Conservation (phyloP, 257 asterid genomes). For the Henckelia pumila region DNA sequence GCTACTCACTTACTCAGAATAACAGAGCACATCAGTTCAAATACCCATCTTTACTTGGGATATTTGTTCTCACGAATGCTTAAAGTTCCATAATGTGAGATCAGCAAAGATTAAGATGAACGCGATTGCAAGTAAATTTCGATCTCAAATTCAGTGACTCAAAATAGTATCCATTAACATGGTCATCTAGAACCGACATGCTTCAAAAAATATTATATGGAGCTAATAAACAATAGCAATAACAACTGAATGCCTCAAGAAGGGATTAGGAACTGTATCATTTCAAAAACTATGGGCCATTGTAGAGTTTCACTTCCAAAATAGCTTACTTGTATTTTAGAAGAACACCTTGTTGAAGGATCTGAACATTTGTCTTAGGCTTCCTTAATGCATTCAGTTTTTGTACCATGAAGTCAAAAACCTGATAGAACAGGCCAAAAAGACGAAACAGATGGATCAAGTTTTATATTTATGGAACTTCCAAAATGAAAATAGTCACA, state of each 20-base stretch:
- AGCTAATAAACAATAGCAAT: background rate
- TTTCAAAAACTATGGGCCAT: background rate
- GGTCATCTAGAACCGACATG: background rate
- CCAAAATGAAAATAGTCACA: constrained; percentile 7
- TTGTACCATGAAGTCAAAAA: constrained; percentile 88
- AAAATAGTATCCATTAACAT: background rate
- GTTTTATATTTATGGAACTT: constrained; percentile 18
- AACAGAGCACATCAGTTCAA: background rate
- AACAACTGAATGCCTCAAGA: background rate
- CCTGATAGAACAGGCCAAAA: constrained; percentile 44
- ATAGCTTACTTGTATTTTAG: constrained; percentile 87
- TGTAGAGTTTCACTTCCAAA: constrained; percentile 15
- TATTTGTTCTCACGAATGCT: background rate
- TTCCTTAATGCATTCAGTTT: constrained; percentile 92
- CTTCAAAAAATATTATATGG: background rate
- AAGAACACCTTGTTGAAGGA: constrained; percentile 97
- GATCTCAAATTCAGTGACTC: background rate
- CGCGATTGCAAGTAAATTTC: background rate
- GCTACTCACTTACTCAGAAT: too few relatives aligned
- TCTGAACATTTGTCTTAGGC: constrained; percentile 98
- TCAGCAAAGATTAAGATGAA: background rate
- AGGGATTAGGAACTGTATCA: background rate
- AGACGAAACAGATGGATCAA: constrained; percentile 23
- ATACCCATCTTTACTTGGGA: constrained; percentile 2
- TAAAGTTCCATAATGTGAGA: background rate